Conservation (phyloP, 306 rosid genomes). For the Corylus avellana region DNA sequence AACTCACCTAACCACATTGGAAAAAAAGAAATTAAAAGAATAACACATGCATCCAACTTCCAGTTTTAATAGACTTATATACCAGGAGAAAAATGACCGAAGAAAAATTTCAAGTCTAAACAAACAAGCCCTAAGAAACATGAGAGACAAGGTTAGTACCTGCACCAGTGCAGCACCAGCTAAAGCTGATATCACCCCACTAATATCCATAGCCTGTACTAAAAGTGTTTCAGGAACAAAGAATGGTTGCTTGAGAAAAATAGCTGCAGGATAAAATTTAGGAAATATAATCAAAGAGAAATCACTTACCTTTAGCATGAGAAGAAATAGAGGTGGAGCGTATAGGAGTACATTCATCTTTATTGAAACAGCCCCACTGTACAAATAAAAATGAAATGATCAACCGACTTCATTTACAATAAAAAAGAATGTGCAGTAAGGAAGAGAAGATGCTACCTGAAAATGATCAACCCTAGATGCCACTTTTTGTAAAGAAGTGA, state of each 20-base stretch:
- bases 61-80: slow-evolving; percentile 26
- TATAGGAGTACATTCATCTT: slow-evolving; percentile 98
- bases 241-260: slow-evolving; percentile 25
- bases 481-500: slow-evolving; percentile 63
- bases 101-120: background rate
- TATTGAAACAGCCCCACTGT: slow-evolving; percentile 83
- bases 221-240: slow-evolving; percentile 24
- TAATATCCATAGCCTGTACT: slow-evolving; percentile 72
- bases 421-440: background rate
- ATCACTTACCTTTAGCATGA: slow-evolving; percentile 76
- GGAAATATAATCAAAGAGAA: slow-evolving; percentile 10
- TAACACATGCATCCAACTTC: slow-evolving; percentile 33
- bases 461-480: slow-evolving; percentile 86
- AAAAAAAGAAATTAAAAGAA: slow-evolving; percentile 30
- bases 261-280: slow-evolving; percentile 1
- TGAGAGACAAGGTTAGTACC: slow-evolving; percentile 48
- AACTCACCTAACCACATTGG: slow-evolving; percentile 62
- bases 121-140: background rate
- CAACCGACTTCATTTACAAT: slow-evolving; percentile 17
- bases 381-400: slow-evolving; percentile 34
- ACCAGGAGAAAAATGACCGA: slow-evolving; percentile 19
- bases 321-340: slow-evolving; percentile 83
- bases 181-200: slow-evolving; percentile 71
- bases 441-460: slow-evolving; percentile 58
- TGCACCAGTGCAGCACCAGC: slow-evolving; percentile 87